These are phyloP conservation scores for Aspergillus sparsus DNA, from an alignment of 495 filamentous ascomycete species.

Conservation along the genomic window DNA sequence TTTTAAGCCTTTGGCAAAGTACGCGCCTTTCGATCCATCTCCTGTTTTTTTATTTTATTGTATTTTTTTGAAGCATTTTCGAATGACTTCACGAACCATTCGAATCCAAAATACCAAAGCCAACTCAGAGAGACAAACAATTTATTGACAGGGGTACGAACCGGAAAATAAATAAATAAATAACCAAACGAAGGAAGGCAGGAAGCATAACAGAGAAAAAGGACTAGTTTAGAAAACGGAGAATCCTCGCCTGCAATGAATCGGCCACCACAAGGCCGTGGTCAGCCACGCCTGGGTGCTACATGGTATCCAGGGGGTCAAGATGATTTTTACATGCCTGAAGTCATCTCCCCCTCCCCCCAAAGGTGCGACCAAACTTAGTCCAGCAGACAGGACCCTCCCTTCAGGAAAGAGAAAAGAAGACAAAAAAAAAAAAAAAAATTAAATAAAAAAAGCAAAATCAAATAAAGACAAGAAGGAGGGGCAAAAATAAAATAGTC, in stretches of 20 bases:
- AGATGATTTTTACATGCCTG: constrained; percentile 85
- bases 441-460: constrained; percentile 2
- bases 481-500: no score
- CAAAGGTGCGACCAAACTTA: constrained; percentile 70
- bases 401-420: constrained; percentile 13
- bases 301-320: constrained; percentile 87
- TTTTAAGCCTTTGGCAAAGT: not conserved
- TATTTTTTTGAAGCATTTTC: constrained; percentile 13
- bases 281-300: constrained; percentile 64
- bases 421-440: constrained; percentile 8
- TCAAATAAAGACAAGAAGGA: not conserved
- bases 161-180: constrained; percentile 12
- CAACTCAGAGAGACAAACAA: constrained; percentile 18
- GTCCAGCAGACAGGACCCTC: constrained; percentile 8
- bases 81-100: constrained; percentile 14
- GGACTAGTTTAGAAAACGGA: constrained; percentile 15
- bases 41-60: not conserved
- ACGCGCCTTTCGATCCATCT: constrained; percentile 9
- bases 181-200: not conserved
- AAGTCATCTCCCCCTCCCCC: constrained; percentile 78
- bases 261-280: constrained; percentile 45
- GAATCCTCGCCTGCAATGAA: constrained; percentile 33
- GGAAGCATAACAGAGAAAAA: constrained; percentile 18
- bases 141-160: constrained; percentile 19
- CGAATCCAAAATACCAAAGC: constrained; percentile 10